Evolutionary conservation across 495 filamentous ascomycete genomes (phyloP), one percentile per base, ranked within the genome.

Genomic region (Pseudotulostoma volvatum): DNA sequence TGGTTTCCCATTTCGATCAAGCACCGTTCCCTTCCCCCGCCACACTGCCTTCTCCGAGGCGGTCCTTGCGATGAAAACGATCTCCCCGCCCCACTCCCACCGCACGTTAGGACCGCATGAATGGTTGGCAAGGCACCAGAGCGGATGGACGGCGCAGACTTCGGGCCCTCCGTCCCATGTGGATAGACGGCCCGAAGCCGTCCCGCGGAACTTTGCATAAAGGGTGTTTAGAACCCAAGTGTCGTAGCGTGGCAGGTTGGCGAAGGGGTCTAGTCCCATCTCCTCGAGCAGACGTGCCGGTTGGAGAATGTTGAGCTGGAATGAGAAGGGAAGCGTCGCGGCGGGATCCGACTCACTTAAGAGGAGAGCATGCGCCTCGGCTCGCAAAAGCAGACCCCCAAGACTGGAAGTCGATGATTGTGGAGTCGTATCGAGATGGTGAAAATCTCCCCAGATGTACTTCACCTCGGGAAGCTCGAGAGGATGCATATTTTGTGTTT

Each of bases 171-270:
- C 73, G 46, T 84, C 79, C 50, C 70, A 68, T 0, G 63, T 69
- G 21, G 73, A 79, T 39, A 90, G 71, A 4, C 84, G 66, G 2
- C 84, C 90, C 2, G 82, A 90, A 0, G 90, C 88, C 0, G 85
- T 90, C 31, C 84, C 88, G 7, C 90, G 72, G 60, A 95, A 94
- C 54, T 97, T 97, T 37, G 80, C 74, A 56, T 85, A 90, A 4
- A 93, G 68, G 0, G 87, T 94, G 55, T 95, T 93, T 49, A 92
- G 68, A 5, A 95, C 72, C 90, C 90, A 97, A n/a, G 79, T 64
- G 43, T 94, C 87, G 55, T 84, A 81, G 11, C 63, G 50, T 0
- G 54, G 56, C 19, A 79, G 63, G 1, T 68, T 62, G 13, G 66
- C 63, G 61, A 84, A 96, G 33, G 85, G 81, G 49, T 94, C 77